Evolutionary conservation across 2,329 filamentous ascomycete genomes (phyloP), one percentile per base, ranked within the genome.

Genomic region (Paraphoma chrysanthemicola): DNA sequence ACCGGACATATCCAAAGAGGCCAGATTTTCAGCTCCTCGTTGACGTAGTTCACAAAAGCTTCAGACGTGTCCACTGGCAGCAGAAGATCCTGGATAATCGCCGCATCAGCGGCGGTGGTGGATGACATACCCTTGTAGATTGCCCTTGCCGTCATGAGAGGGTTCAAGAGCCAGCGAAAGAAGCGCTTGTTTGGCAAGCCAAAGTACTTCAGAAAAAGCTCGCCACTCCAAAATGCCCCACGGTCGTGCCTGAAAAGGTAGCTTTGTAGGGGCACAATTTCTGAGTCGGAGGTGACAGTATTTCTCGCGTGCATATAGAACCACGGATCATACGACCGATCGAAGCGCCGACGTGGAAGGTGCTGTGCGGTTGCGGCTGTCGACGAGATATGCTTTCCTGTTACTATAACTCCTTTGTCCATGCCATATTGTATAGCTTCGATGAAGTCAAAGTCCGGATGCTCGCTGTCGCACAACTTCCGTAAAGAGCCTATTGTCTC

Each of bases 171-270:
- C 77, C 80, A 85, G 6, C 86, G 81, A 0, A 83, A 84, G 51
- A 86, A 70, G 14, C 72, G 76, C 59, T 81, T 87, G 76, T 88
- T 88, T 0, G 85, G 86, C 0, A 81, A 78, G 6, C 78, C 64
- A 73, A 86, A 86, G 64, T 87, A 88, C 2, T 79, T 70, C 69
- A 85, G 88, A 4, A 85, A 84, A 31, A 83, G 83, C 10, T 75
- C 73, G 10, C 83, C 86, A 1, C 82, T 82, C 86, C 87, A 90
- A 76, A 90, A 89, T 1, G 82, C 85, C 45, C 86, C 87, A 36
- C 87, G 82, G 70, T 90, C 86, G 74, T 88, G 89, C n/a, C 87
- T 83, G 77, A 90, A 90, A 39, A 90, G 81, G 71, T 90, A 90
- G 65, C 89, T 87, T 5, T 74, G 71, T 1, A 88, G 64, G 0